Evolutionary conservation across 164 flowering plant genomes (phyloP).

Genomic region (Berberis vulgaris): DNA sequence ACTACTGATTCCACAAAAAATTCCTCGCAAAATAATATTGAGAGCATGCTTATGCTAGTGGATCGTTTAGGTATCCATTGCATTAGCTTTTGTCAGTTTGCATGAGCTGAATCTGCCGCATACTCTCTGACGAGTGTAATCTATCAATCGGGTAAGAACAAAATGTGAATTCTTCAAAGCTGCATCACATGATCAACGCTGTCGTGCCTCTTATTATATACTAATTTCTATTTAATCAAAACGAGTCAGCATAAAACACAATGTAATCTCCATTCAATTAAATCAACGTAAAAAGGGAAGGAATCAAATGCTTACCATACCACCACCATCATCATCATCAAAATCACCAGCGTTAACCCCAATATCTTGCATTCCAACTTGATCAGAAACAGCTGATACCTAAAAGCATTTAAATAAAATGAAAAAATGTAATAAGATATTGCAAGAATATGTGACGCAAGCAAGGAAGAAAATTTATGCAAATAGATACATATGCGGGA

Average conservation of each 20-base stretch:
- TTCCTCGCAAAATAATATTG: no score
- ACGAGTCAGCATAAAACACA: not conserved
- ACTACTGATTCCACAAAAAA: no score
- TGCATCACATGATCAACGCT: not conserved
- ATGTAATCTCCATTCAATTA: not conserved
- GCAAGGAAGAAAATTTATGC: not conserved
- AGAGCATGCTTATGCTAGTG: no score
- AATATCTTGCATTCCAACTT: constrained; percentile 60
- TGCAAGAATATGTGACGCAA: not conserved
- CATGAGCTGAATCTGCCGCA: no score
- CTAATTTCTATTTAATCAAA: no score
- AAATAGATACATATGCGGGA: no score
- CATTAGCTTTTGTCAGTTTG: no score
- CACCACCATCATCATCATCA: constrained; percentile 94
- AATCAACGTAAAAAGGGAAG: not conserved
- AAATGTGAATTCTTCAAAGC: not conserved
- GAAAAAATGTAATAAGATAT: not conserved
- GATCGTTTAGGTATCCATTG: no score
- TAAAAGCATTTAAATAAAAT: constrained; percentile 11
- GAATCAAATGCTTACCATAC: constrained; percentile 59
- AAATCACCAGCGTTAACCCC: constrained; percentile 71
- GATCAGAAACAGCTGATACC: constrained; percentile 95
- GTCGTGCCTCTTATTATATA: no score
- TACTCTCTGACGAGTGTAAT: no score
- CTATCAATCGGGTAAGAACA: not conserved